phyloP scores from a whole-genome alignment of 176 grass and related monocot genomes.

The Triticum turgidum region DNA sequence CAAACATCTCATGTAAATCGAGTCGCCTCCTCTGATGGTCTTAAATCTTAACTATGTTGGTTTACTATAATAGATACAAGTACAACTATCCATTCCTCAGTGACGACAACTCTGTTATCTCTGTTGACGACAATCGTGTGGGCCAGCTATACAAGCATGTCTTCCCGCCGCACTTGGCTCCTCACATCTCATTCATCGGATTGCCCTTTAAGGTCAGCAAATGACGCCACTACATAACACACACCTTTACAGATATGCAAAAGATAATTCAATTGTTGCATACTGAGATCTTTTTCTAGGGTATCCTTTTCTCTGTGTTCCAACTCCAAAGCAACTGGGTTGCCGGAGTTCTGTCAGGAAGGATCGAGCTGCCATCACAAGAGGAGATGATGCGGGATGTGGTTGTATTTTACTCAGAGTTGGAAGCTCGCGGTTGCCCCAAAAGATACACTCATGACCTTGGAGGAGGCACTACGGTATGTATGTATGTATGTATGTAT shows the following conservation, averaged over 20 bases:
- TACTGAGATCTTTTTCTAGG: too few species aligned
- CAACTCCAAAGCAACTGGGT: not conserved
- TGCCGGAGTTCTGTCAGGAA: not conserved
- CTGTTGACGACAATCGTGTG: slow-evolving; percentile 59
- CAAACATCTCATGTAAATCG: too few species aligned
- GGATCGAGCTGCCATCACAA: not conserved
- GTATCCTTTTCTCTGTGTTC: not conserved
- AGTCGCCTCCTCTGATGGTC: too few species aligned
- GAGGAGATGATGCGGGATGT: not conserved
- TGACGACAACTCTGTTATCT: too few species aligned
- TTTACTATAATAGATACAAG: slow-evolving; percentile 6
- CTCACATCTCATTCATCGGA: slow-evolving; percentile 62
- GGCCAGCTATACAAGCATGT: slow-evolving; percentile 65
- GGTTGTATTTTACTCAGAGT: not conserved
- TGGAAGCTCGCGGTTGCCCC: not conserved
- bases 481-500: too few species aligned
- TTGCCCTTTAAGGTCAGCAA: slow-evolving; percentile 39
- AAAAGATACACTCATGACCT: not conserved
- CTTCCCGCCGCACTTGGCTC: slow-evolving; percentile 25
- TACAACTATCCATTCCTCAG: slow-evolving; percentile 47
- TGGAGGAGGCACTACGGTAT: not conserved
- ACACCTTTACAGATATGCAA: too few species aligned
- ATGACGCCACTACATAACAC: too few species aligned
- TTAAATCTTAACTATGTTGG: too few species aligned
- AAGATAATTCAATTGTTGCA: too few species aligned